Evolutionary conservation across 75 land plant species (phyloP).

Genomic region (Pseudotsuga menziesii): DNA sequence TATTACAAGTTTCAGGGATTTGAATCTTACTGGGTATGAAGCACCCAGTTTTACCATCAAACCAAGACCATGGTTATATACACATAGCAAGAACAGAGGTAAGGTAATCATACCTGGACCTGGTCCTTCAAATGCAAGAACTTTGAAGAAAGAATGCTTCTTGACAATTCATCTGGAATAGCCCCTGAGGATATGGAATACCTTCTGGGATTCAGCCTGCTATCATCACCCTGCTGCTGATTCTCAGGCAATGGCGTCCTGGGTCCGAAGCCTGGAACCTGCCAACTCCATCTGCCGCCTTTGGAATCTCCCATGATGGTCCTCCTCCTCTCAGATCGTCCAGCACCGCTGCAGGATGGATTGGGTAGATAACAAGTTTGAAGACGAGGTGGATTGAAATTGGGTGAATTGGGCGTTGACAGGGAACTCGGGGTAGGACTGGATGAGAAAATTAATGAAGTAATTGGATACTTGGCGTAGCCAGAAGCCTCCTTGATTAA

Average conservation of each 20-base stretch:
- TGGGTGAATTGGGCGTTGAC: too few species aligned
- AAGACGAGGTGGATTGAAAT: too few species aligned
- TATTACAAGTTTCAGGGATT: neutral
- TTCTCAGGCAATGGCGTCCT: constrained; percentile 20
- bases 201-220: constrained; percentile 20
- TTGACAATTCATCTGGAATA: constrained; percentile 18
- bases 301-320: constrained; percentile 29
- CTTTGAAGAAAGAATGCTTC: constrained; percentile 25
- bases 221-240: constrained; percentile 17
- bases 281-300: constrained; percentile 63
- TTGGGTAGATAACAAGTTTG: too few species aligned
- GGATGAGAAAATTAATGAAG: neutral
- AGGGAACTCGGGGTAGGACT: neutral
- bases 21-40: neutral
- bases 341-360: too few species aligned
- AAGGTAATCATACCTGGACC: constrained; percentile 36
- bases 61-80: neutral
- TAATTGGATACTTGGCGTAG: neutral
- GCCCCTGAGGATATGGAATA: constrained; percentile 38
- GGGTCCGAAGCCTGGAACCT: constrained; percentile 63
- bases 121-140: constrained; percentile 40
- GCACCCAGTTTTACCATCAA: too few species aligned
- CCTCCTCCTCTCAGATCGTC: constrained; percentile 7
- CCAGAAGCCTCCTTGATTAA: neutral
- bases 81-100: neutral